Evolutionary conservation across 2,329 filamentous ascomycete genomes (phyloP), one percentile per base, ranked within the genome.

Genomic region (Penicillium capsulatum): DNA sequence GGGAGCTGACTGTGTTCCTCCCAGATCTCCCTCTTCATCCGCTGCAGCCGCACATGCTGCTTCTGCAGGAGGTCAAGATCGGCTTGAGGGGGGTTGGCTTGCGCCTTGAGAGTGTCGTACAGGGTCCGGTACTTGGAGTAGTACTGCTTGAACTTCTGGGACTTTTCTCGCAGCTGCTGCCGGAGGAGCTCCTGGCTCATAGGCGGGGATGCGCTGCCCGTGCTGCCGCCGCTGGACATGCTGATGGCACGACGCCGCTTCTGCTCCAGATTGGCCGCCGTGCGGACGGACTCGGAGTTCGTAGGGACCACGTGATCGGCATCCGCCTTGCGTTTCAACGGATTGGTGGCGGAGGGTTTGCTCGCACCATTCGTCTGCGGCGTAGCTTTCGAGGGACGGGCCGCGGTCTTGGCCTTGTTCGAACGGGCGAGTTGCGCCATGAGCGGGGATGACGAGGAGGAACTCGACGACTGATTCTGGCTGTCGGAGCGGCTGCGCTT

Each of bases 1-100:
- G 60, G 58, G 6, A 69, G 50, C 22, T 59, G 59, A 39, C 60
- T 58, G 49, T 69, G 59, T 47, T 69, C 66, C 26, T 67, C 65
- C 66, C 66, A 69, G 45, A 81, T 80, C 55, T 79, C 74, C 44
- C 69, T 62, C 65, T 81, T 81, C 72, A 79, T 76, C 48, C 68
- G 67, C 51, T 74, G 68, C 32, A 80, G 59, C 49, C 69, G 67
- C 50, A 63, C 60, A 57, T 79, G 76, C 70, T 77, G 75, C 42
- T 64, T 68, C 54, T 72, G 70, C 37, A 82, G 54, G 42, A 71
- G 67, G 30, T 74, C 69, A 44, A 77, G 61, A 51, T 81, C 74
- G 15, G 69, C 62, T 34, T 65, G 67, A 7, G 74, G 68, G 3
- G 72, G 66, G 39, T 69, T 61, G 20, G 65, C 45, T 24, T 62